A percentile compares a stretch with the other conserved stretches of the same genome.
Evolutionary conservation across 768 basidiomycete genomes (phyloP).

Genomic region (Tricholomella constricta): DNA sequence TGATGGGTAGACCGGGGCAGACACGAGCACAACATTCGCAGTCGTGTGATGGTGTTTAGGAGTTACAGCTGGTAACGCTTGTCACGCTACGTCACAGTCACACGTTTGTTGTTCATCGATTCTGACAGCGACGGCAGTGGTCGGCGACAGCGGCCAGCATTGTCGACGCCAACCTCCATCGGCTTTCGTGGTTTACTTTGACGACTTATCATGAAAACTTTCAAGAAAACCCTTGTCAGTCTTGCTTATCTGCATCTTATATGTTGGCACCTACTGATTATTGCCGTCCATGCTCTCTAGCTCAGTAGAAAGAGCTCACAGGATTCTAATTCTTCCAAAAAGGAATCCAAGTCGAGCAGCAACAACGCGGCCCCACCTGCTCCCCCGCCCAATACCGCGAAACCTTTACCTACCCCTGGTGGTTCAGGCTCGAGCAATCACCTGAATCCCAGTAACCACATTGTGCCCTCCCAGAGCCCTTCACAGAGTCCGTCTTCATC

Average conservation of each 20-base stretch:
- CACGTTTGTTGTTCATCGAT: conserved; percentile 45
- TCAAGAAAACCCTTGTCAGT: conserved; percentile 81
- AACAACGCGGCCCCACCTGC: conserved; percentile 47
- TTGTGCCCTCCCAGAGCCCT: conserved; percentile 40
- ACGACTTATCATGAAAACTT: conserved; percentile 66
- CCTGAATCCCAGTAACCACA: conserved; percentile 38
- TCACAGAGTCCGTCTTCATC: conserved; percentile 44
- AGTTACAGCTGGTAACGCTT: conserved; percentile 8
- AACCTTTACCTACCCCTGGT: conserved; percentile 61
- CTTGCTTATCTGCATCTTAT: conserved; percentile 18
- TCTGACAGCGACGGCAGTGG: conserved; percentile 27
- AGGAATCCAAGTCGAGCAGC: conserved; percentile 57
- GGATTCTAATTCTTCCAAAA: conserved; percentile 68
- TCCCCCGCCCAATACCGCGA: conserved; percentile 65
- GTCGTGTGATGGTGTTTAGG: conserved; percentile 4
- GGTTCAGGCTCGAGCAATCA: conserved; percentile 34
- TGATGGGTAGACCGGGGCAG: background rate
- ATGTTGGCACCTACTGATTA: conserved; percentile 20
- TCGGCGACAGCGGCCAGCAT: conserved; percentile 18
- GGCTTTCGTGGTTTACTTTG: conserved; percentile 6
- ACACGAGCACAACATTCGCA: background rate
- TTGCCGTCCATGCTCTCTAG: conserved; percentile 37
- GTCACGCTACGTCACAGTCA: conserved; percentile 27
- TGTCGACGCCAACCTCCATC: conserved; percentile 15
- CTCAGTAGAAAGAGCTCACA: conserved; percentile 69